Evolutionary conservation across 139 green algal species (phyloP), one percentile per base, ranked within the genome.

Genomic region (Tetradesmus lagerheimii): DNA sequence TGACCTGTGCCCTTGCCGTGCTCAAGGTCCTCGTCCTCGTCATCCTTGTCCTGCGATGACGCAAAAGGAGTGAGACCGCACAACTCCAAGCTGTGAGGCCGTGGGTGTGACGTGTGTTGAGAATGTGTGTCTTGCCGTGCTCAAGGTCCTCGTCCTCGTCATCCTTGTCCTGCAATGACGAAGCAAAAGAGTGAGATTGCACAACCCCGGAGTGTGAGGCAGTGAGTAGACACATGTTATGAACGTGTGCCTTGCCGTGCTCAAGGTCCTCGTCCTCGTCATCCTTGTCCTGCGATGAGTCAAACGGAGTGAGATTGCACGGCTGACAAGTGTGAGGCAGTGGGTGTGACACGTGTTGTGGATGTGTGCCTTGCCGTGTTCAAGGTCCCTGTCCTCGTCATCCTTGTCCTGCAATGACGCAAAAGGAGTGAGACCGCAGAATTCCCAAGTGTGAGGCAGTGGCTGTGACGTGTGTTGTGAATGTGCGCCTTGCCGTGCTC

Each of bases 101-200:
- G 78, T 94, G 93, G 99, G 99, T 4, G 38, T 93, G 94, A 34
- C 95, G 92, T 25, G 18, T 20, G 93, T 99, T 97, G 14, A 96
- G 93, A 86, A n/a, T n/a, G n/a, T 97, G 92, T 27, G 96, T 93
- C 41, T 94, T 93, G 31, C 97, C 98, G 75, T 95, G 93, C 90
- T 98, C 97, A 18, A 95, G 87, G 5, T 98, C 96, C 57, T 95
- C 90, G 35, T 98, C 96, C 5, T 94, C 93, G 0, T 98, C 96
- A 76, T 94, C 94, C 64, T 78, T 53, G 75, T 92, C 93, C 89
- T 99, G 98, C 87, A 75, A 95, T 93, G 99, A 99, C n/a, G 39
- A 94, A 95, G 37, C 96, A 93, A 0, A 96, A 91, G 8, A 77
- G 66, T 77, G 89, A 80, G 0, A 95, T n/a, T n/a, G n/a, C n/a